A percentile compares a stretch with the other conserved stretches of the same genome.
Conservation (phyloP, 371 early-diverging fungal species). For the Actinomortierella wolfii region DNA sequence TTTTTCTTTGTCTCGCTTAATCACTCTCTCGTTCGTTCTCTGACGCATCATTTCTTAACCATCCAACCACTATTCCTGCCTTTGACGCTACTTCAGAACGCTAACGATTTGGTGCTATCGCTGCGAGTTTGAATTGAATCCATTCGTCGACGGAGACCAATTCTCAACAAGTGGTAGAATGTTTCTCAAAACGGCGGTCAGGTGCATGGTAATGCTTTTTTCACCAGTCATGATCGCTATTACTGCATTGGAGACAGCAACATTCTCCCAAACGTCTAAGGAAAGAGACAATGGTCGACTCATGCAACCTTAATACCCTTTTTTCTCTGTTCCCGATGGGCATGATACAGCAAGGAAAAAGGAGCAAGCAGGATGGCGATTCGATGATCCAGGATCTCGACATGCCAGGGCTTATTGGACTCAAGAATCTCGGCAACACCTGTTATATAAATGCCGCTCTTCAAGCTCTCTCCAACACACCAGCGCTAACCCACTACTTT, state of each 20-base stretch:
- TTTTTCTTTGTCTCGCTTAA: too few species aligned
- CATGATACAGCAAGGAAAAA: conserved; percentile 52
- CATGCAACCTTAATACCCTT: too few species aligned
- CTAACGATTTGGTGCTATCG: conserved; percentile 44
- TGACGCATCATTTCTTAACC: too few species aligned
- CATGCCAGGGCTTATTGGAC: conserved; percentile 47
- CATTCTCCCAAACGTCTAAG: too few species aligned
- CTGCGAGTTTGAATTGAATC: conserved; percentile 45
- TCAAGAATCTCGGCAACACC: conserved; percentile 64
- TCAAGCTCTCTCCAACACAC: conserved; percentile 55
- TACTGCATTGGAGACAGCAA: conserved; percentile 5
- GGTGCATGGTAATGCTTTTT: conserved; percentile 40
- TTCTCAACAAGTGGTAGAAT: conserved; percentile 25
- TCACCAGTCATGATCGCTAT: conserved; percentile 10
- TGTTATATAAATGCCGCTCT: conserved; percentile 65
- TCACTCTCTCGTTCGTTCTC: too few species aligned
- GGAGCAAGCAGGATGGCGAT: conserved; percentile 46
- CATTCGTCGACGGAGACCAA: conserved; percentile 21
- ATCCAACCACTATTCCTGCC: conserved; percentile 4
- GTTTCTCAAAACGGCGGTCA: conserved; percentile 43
- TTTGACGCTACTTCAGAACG: conserved; percentile 22
- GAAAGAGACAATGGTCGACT: conserved; percentile 1
- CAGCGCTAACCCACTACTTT: conserved; percentile 43
- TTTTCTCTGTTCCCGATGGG: too few species aligned
- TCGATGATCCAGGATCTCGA: conserved; percentile 43